Evolutionary conservation across 306 rosid species (phyloP).

Genomic region (Begonia fuchsioides): DNA sequence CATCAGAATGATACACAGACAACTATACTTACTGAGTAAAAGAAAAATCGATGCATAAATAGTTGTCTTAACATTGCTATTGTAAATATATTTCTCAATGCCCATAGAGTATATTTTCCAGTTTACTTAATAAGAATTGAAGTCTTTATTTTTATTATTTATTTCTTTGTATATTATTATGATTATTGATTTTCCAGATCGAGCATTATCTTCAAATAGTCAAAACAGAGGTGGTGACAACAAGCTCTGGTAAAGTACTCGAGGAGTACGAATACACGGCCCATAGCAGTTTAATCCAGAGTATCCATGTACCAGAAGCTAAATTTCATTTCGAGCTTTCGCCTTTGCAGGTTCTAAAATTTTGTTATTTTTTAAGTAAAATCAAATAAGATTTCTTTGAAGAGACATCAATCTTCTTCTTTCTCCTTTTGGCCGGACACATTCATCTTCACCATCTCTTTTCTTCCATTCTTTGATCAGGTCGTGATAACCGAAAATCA

Average conservation of each 20-base stretch:
- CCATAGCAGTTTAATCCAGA: conserved; percentile 73
- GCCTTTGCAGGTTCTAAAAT: conserved; percentile 67
- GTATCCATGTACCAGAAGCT: conserved; percentile 53
- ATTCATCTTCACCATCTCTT: conserved; percentile 4
- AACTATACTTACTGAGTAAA: too few relatives aligned
- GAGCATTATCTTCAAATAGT: conserved; percentile 96
- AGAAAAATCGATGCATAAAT: too few relatives aligned
- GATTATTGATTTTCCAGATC: conserved; percentile 30
- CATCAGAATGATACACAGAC: too few relatives aligned
- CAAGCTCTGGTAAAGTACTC: conserved; percentile 36
- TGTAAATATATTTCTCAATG: too few relatives aligned
- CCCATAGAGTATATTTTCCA: too few relatives aligned
- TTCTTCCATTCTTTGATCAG: conserved; percentile 21
- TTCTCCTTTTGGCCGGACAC: background rate
- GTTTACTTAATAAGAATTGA: background rate
- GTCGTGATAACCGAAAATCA: conserved; percentile 61
- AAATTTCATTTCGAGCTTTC: conserved; percentile 94
- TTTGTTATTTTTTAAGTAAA: background rate
- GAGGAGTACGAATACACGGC: conserved; percentile 97
- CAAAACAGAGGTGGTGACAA: conserved; percentile 63
- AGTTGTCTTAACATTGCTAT: too few relatives aligned
- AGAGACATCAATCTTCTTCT: background rate
- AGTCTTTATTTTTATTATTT: background rate
- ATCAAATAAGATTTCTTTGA: background rate
- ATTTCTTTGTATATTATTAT: too few relatives aligned